phyloP scores from a whole-genome alignment of 257 asterid genomes.

The Solanum rostratum region DNA sequence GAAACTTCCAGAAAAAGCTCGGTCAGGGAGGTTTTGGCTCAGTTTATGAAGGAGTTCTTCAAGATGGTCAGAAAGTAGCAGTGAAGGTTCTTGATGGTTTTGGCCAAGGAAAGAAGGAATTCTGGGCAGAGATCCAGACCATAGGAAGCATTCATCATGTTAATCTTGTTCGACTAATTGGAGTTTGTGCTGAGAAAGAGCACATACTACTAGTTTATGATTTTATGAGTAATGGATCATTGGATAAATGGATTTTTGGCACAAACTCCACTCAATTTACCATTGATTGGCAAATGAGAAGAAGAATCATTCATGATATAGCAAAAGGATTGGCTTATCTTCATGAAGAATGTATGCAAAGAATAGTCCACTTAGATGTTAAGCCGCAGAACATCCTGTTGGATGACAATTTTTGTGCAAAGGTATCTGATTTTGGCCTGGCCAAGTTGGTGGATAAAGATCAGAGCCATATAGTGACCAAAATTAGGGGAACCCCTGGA shows the following conservation, averaged over 20 bases:
- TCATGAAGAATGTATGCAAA: constrained; percentile 18
- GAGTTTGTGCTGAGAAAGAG: constrained; percentile 17
- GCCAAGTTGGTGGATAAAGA: constrained; percentile 15
- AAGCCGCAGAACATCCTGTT: constrained; percentile 21
- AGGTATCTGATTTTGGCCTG: constrained; percentile 22
- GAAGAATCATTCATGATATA: constrained; percentile 12
- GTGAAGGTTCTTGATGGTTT: constrained; percentile 20
- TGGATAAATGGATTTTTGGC: constrained; percentile 15
- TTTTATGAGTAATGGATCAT: constrained; percentile 17
- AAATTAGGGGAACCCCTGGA: constrained; percentile 16
- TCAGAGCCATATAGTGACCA: constrained; percentile 14
- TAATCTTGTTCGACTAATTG: constrained; percentile 13
- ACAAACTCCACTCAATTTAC: neutral
- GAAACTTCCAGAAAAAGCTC: constrained; percentile 8
- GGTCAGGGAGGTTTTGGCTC: constrained; percentile 20
- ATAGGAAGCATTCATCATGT: constrained; percentile 20
- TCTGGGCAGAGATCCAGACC: constrained; percentile 15
- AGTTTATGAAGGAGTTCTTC: constrained; percentile 11
- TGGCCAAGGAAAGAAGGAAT: constrained; percentile 14
- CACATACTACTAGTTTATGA: constrained; percentile 18
- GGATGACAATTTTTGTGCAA: constrained; percentile 15
- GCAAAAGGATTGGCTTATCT: constrained; percentile 21
- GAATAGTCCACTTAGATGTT: constrained; percentile 11
- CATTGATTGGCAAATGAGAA: constrained; percentile 13
- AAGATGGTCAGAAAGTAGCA: constrained; percentile 13